Percentiles rank a stretch among this genome's conserved stretches.
Conservation (phyloP, 371 early-diverging fungal genomes). For the Dinochytrium kinnereticum region DNA sequence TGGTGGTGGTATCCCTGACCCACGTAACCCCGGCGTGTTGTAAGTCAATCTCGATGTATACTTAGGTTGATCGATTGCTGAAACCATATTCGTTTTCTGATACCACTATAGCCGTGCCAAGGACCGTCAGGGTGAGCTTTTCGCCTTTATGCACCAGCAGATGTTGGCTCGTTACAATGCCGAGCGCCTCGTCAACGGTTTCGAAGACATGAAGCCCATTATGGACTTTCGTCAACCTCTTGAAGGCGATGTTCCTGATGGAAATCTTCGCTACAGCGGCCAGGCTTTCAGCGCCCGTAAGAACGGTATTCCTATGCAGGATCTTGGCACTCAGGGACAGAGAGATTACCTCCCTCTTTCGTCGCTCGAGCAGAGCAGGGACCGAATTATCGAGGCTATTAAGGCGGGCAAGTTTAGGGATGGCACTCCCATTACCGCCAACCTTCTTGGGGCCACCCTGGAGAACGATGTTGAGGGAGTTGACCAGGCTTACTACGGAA, state of each 20-base stretch:
- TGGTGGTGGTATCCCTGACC: constrained; percentile 16
- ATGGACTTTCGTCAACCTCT: neutral
- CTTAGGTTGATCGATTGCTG: too few relatives aligned
- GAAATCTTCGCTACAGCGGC: constrained; percentile 24
- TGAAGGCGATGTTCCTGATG: constrained; percentile 25
- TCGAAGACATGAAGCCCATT: neutral
- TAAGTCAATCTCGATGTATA: constrained; percentile 6
- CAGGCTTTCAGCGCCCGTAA: constrained; percentile 19
- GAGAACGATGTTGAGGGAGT: constrained; percentile 13
- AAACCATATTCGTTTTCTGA: too few relatives aligned
- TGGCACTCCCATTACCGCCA: constrained; percentile 21
- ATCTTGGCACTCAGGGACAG: constrained; percentile 11
- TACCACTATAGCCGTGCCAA: constrained; percentile 9
- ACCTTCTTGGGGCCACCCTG: constrained; percentile 18
- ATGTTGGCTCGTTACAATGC: constrained; percentile 31
- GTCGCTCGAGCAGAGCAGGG: constrained; percentile 2
- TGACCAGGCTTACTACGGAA: constrained; percentile 10
- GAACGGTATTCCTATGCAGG: neutral
- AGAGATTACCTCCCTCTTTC: constrained; percentile 20
- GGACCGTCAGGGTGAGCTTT: constrained; percentile 29
- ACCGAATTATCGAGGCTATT: constrained; percentile 15
- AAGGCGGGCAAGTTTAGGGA: constrained; percentile 17
- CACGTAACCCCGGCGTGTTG: constrained; percentile 16
- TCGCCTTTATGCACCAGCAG: constrained; percentile 29
- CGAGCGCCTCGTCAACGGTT: constrained; percentile 18